Evolutionary conservation across 2,329 filamentous ascomycete species (phyloP), one percentile per base, ranked within the genome.

Genomic region (Aureobasidium sp.): DNA sequence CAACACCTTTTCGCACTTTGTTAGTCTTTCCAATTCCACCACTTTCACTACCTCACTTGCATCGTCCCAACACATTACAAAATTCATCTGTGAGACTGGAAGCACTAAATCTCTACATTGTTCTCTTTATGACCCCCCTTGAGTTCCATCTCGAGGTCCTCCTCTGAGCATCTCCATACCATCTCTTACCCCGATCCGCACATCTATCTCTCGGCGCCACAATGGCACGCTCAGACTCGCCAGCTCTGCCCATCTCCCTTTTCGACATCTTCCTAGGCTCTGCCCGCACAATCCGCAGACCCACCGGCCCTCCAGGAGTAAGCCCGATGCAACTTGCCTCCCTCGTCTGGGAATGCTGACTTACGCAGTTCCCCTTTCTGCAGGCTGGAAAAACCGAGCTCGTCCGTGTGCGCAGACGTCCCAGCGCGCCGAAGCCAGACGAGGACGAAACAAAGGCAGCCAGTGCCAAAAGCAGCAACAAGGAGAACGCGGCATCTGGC

Each of bases 191-290:
- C 25, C 25, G 2, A 3, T n/a, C 22, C 11, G 3, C 22, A 1
- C 45, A 12, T 11, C 15, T n/a, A 7, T 29, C 11, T 27, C 45
- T 27, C 8, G 14, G 25, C 25, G 14, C 9, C 45, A 48, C 12
- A 7, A 58, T 58, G 55, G 31, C 29, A 20, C 31, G 42, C 31
- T 58, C 55, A 37, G 27, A 27, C 1, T 42, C 44, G 3, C 45
- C 57, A 8, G 15, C 8, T 3, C 45, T 34, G 3, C 37, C 51
- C 6, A 42, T 55, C 9, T 60, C 57, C 1, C 57, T 64, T 29
- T 52, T 63, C 20, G 63, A 64, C 37, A 37, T 64, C 20, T 63
- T 64, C 49, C 45, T 58, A 6, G 55, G 58, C 34, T 45, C 51
- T 20, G 62, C 55, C 15, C 53, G 62, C 29, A 60, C 55, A 4